These are phyloP conservation scores for Daldinia concentrica DNA, from an alignment of 495 filamentous ascomycete genomes.

Conservation along the genomic window DNA sequence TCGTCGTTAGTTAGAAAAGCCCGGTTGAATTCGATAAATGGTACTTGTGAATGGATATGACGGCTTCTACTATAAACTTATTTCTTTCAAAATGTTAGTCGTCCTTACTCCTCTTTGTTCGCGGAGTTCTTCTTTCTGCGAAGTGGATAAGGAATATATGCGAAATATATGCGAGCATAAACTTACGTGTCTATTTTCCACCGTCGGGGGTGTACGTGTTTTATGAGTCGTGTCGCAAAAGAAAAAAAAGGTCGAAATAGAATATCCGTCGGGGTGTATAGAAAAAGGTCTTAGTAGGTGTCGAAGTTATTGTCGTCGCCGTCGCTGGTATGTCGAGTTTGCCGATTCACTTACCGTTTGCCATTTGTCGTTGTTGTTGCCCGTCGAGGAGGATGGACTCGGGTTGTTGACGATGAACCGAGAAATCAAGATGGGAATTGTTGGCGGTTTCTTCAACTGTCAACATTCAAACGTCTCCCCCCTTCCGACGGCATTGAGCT, in stretches of 20 bases:
- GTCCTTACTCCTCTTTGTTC: slow-evolving; percentile 26
- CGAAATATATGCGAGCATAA: not conserved
- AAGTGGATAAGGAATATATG: slow-evolving; percentile 5
- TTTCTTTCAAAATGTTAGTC: slow-evolving; percentile 24
- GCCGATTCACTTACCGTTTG: slow-evolving; percentile 40
- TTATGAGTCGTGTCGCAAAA: slow-evolving; percentile 22
- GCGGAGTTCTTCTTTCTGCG: slow-evolving; percentile 19
- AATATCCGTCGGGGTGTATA: slow-evolving; percentile 27
- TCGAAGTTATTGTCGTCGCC: slow-evolving; percentile 18
- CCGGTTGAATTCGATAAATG: slow-evolving; percentile 15
- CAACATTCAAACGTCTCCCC: slow-evolving; percentile 44
- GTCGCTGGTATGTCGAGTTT: slow-evolving; percentile 31
- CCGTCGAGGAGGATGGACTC: slow-evolving; percentile 33
- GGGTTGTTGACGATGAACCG: slow-evolving; percentile 31
- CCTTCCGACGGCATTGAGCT: slow-evolving; percentile 33
- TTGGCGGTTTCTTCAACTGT: slow-evolving; percentile 35
- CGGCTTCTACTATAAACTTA: slow-evolving; percentile 4
- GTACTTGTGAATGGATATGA: slow-evolving; percentile 25
- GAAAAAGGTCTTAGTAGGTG: slow-evolving; percentile 7
- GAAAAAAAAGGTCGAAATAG: not conserved
- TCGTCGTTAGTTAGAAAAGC: slow-evolving; percentile 16
- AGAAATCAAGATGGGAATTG: slow-evolving; percentile 21
- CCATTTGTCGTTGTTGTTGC: slow-evolving; percentile 19
- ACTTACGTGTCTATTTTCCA: slow-evolving; percentile 37
- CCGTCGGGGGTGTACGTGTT: slow-evolving; percentile 11